Base-by-base conservation (phyloP, 768 basidiomycete genomes). In the Lactarius vividus region DNA sequence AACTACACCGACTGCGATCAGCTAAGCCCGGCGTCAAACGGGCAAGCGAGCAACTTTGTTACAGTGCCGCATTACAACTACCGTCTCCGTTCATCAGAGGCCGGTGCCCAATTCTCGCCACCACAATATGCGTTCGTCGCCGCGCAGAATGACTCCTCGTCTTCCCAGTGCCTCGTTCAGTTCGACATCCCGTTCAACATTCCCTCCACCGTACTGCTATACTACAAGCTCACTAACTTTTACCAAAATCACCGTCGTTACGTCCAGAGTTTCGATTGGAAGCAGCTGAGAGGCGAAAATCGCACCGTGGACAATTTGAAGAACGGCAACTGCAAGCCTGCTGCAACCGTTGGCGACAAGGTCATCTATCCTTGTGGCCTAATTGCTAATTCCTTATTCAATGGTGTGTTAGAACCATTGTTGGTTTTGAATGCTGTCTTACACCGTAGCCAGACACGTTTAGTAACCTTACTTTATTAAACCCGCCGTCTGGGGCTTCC, bases 181-280 rank as follows among this genome's bases (percentile, higher is more conserved):
- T 98, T 98, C 74, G 82, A 89, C 57, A 76, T 98, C 42, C 94
- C 94, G 9, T 86, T 86, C 61, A 85, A 92, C 73, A 80, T 99
- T 37, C 76, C 82, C 11, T 78, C 84, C 18, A 81, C 88, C 29
- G 90, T 98, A 15, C 86, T 99, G 72, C 81, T 98, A 70, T 99
- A 99, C 81, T 99, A 98, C 85, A 94, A 94, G 78, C 84, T 93
- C 74, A 94, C 92, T 57, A 95, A 95, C 79, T 96, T 96, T 79
- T 98, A 86, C 79, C 96, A 99, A 82, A 99, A 99, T 76, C 97
- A 99, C 75, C 88, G 97, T 39, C 86, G 97, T 74, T 99, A 98
- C 74, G 97, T 98, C 62, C 91, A 95, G 80, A 95, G 92, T 74
- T 78, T 92, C 52, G 85, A 95, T 73, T 82, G 88, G 15, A 81